Evolutionary conservation across 2,329 filamentous ascomycete species (phyloP).

Genomic region (Chaetomiaceae sp.): DNA sequence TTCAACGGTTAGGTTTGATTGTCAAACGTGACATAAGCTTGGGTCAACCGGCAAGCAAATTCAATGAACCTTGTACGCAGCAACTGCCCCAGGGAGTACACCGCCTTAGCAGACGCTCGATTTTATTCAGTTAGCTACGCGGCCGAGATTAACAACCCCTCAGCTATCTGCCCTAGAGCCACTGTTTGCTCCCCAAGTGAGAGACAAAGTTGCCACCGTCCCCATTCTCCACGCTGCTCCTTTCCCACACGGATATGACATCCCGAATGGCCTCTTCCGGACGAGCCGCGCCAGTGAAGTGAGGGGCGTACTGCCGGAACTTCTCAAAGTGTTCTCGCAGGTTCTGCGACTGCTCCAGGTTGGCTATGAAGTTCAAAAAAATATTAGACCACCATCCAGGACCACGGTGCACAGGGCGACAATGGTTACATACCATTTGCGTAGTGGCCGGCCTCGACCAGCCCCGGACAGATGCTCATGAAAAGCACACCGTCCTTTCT

Average conservation of each 20-base stretch:
- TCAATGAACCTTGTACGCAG: too few relatives aligned
- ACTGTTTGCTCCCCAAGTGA: slow-evolving; percentile 47
- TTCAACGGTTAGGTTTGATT: too few relatives aligned
- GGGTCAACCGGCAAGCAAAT: too few relatives aligned
- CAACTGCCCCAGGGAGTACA: too few relatives aligned
- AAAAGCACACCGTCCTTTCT: slow-evolving; percentile 49
- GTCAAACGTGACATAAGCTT: too few relatives aligned
- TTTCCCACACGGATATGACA: slow-evolving; percentile 34
- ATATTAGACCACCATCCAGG: too few relatives aligned
- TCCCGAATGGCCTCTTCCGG: slow-evolving; percentile 35
- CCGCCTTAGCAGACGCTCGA: too few relatives aligned
- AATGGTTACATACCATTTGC: slow-evolving; percentile 21
- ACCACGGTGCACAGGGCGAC: too few relatives aligned
- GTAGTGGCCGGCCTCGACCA: slow-evolving; percentile 42
- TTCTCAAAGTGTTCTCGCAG: slow-evolving; percentile 27
- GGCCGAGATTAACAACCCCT: too few relatives aligned
- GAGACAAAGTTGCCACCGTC: slow-evolving; percentile 50
- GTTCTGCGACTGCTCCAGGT: slow-evolving; percentile 27
- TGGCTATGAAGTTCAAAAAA: slow-evolving; percentile 19
- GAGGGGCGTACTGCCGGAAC: slow-evolving; percentile 38
- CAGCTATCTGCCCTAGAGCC: too few relatives aligned
- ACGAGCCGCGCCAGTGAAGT: slow-evolving; percentile 35
- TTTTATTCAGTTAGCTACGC: too few relatives aligned
- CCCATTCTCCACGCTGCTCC: slow-evolving; percentile 41
- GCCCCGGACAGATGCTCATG: slow-evolving; percentile 47